Conservation (phyloP, 1,284 basidiomycete genomes). For the Cryptococcus floricola region DNA sequence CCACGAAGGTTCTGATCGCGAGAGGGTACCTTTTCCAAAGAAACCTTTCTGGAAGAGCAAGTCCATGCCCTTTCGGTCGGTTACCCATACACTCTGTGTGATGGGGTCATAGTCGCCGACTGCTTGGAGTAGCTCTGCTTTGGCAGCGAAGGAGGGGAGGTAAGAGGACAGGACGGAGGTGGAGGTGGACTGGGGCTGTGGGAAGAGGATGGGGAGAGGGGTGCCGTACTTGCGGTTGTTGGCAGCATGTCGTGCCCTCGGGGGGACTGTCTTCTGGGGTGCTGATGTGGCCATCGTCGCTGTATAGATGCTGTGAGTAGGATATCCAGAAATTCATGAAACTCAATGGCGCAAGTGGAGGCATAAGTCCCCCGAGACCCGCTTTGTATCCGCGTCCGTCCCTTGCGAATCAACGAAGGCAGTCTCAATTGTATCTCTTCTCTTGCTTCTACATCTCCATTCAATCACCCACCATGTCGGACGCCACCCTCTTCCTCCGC, state of each 20-base stretch:
- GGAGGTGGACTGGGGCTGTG: constrained; percentile 1
- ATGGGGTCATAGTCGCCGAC: constrained; percentile 64
- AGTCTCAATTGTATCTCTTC: too few relatives aligned
- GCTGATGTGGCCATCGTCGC: not conserved
- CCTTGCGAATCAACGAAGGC: too few relatives aligned
- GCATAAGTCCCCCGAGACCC: too few relatives aligned
- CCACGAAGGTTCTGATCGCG: constrained; percentile 94
- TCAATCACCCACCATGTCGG: constrained; percentile 19
- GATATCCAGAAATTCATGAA: too few relatives aligned
- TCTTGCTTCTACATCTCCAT: too few relatives aligned
- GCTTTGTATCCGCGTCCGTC: too few relatives aligned
- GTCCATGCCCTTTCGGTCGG: constrained; percentile 58
- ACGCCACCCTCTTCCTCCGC: constrained; percentile 36
- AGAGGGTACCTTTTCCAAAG: constrained; percentile 94
- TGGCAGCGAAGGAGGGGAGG: constrained; percentile 11
- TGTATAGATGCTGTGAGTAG: too few relatives aligned
- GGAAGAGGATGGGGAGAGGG: constrained; percentile 44
- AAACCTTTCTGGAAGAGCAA: constrained; percentile 87
- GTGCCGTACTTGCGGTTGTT: constrained; percentile 43
- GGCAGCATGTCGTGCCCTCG: constrained; percentile 11
- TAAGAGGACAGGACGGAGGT: constrained; percentile 14
- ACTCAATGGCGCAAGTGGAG: too few relatives aligned
- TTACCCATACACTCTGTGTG: constrained; percentile 77
- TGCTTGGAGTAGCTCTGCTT: constrained; percentile 25
- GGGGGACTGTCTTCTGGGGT: not conserved